phyloP scores from a whole-genome alignment of 371 early-diverging fungal species.

The Actinomortierella ambigua region DNA sequence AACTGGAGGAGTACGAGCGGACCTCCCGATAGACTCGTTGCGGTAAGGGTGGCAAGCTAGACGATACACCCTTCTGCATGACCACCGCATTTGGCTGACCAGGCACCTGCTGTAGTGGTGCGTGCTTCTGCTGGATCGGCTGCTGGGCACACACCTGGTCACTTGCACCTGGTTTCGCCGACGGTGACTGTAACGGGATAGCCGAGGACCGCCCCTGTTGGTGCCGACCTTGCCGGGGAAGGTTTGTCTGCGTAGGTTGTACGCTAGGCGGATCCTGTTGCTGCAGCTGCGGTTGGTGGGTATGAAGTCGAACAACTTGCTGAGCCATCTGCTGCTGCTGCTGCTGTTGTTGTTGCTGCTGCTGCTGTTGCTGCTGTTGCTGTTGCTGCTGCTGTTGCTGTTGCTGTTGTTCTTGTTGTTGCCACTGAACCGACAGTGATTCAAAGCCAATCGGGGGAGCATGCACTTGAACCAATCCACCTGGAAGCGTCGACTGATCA shows the following conservation, averaged over 20 bases:
- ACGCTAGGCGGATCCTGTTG: constrained; percentile 4
- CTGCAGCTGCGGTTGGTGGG: constrained; percentile 2
- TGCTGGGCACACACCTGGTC: constrained; percentile 14
- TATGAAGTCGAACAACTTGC: background rate
- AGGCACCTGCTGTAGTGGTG: constrained; percentile 1
- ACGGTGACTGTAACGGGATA: constrained; percentile 6
- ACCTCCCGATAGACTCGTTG: too few relatives aligned
- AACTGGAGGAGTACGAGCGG: too few relatives aligned
- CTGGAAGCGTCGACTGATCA: too few relatives aligned
- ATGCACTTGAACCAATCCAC: background rate
- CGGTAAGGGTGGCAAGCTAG: too few relatives aligned
- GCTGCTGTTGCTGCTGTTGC: constrained; percentile 2
- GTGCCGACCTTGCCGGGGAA: background rate
- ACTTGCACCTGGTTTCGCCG: constrained; percentile 9
- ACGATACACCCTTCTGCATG: too few relatives aligned
- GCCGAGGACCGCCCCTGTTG: background rate
- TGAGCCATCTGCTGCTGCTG: constrained; percentile 13
- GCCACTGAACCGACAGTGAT: background rate
- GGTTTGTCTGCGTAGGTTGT: background rate
- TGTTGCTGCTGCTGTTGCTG: constrained; percentile 3
- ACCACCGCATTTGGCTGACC: too few relatives aligned
- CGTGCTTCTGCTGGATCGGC: constrained; percentile 12
- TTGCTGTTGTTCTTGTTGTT: constrained; percentile 5
- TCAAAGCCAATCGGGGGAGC: background rate
- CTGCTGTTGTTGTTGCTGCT: background rate